These are phyloP conservation scores for Aspergillaceae sp. DNA, from an alignment of 2,329 filamentous ascomycete species.

Conservation along the genomic window DNA sequence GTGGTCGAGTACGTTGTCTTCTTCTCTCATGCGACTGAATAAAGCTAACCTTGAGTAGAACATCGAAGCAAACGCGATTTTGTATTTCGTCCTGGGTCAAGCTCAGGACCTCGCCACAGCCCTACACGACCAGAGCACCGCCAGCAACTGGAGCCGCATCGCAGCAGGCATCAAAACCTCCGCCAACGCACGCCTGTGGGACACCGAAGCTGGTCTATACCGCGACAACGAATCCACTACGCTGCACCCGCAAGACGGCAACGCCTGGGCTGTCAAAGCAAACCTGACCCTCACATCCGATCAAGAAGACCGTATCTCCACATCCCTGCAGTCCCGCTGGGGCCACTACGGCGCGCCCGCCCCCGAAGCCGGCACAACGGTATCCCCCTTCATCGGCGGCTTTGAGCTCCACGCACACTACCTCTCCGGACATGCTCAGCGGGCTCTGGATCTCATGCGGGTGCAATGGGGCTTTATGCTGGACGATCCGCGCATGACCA, in stretches of 20 bases:
- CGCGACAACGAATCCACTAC: constrained; percentile 22
- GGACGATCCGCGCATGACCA: constrained; percentile 45
- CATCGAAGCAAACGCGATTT: constrained; percentile 36
- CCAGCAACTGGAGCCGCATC: constrained; percentile 11
- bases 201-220: constrained; percentile 14
- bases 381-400: constrained; percentile 36
- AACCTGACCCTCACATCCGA: constrained; percentile 18
- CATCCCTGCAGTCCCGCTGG: constrained; percentile 35
- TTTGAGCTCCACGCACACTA: constrained; percentile 40
- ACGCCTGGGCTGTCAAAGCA: constrained; percentile 31
- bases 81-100: constrained; percentile 29
- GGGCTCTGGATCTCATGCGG: constrained; percentile 37
- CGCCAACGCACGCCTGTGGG: constrained; percentile 21
- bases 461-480: constrained; percentile 51
- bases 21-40: neutral
- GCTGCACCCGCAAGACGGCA: constrained; percentile 27
- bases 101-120: constrained; percentile 14
- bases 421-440: constrained; percentile 27
- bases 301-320: constrained; percentile 24
- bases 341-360: constrained; percentile 39
- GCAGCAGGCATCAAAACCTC: constrained; percentile 15
- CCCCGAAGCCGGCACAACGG: constrained; percentile 32
- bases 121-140: constrained; percentile 11
- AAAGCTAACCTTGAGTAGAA: constrained; percentile 4
- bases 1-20: constrained; percentile 31